A percentile compares a stretch with the other conserved stretches of the same genome.
Conservation (phyloP, 345 rosid genomes). For the Hibiscus trionum region DNA sequence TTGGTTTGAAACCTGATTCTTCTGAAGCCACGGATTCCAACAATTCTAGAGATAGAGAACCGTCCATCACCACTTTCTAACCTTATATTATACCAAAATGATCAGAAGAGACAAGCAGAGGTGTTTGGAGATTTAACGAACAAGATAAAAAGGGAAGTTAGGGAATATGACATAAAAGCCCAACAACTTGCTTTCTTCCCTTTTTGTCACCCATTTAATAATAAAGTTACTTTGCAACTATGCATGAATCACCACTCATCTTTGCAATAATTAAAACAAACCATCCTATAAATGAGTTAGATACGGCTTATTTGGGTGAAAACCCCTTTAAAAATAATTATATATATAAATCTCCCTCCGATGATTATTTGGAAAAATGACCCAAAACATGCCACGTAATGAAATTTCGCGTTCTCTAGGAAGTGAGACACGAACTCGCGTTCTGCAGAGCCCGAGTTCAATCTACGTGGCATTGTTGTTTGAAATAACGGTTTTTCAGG, state of each 20-base stretch:
- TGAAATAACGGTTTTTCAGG: no score
- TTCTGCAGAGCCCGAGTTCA: no score
- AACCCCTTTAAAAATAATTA: no score
- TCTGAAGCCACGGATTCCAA: constrained; percentile 29
- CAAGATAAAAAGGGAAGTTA: neutral
- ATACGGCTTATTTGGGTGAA: no score
- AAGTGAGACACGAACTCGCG: no score
- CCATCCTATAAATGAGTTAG: constrained; percentile 15
- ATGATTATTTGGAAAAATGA: no score
- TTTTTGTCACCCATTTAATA: constrained; percentile 34
- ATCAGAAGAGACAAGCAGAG: neutral
- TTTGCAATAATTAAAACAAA: constrained; percentile 23
- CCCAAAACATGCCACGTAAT: no score
- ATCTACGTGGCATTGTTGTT: no score
- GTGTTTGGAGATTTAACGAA: neutral
- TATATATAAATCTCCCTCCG: no score
- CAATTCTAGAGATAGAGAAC: constrained; percentile 24
- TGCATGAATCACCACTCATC: constrained; percentile 15
- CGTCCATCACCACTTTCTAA: constrained; percentile 24
- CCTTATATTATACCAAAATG: neutral
- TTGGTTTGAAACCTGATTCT: constrained; percentile 7
- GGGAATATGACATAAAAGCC: constrained; percentile 26
- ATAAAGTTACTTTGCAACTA: constrained; percentile 17
- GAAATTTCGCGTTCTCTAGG: no score
- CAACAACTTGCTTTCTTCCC: constrained; percentile 27